Percentiles rank a stretch among this genome's conserved stretches.
Conservation (phyloP, 2,329 filamentous ascomycete species). For the Calonectria henricotiae region DNA sequence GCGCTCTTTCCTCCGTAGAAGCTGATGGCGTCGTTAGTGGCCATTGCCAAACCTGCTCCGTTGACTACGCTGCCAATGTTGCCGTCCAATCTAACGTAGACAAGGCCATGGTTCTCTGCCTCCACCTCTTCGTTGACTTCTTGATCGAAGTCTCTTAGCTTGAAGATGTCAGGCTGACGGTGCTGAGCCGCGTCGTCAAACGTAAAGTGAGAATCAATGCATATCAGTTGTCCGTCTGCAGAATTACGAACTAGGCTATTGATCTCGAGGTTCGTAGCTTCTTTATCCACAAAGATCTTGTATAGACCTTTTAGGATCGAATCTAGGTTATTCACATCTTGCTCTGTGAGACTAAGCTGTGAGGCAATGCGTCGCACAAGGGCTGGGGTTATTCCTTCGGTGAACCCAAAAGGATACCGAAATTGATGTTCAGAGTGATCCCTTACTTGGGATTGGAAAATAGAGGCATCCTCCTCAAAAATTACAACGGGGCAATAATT, state of each 20-base stretch:
- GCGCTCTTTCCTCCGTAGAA: conserved; percentile 78
- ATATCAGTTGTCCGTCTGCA: conserved; percentile 52
- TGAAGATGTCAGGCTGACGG: conserved; percentile 62
- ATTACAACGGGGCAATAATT: conserved; percentile 58
- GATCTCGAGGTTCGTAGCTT: conserved; percentile 66
- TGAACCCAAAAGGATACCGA: conserved; percentile 51
- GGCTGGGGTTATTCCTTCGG: conserved; percentile 50
- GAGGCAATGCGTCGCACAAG: conserved; percentile 42
- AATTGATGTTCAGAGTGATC: conserved; percentile 19
- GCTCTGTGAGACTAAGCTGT: conserved; percentile 8
- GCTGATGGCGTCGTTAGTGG: conserved; percentile 86
- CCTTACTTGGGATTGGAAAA: conserved; percentile 44
- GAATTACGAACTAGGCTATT: conserved; percentile 56
- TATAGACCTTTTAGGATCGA: conserved; percentile 49
- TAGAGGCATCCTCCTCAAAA: conserved; percentile 46
- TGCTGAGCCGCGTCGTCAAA: conserved; percentile 66
- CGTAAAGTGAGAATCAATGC: conserved; percentile 60
- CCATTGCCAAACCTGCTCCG: conserved; percentile 92
- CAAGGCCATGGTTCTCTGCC: conserved; percentile 77
- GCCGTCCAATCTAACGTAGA: conserved; percentile 78
- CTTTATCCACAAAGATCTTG: conserved; percentile 63
- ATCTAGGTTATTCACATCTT: conserved; percentile 40
- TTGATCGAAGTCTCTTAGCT: conserved; percentile 55
- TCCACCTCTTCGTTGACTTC: conserved; percentile 58
- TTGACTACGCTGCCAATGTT: conserved; percentile 90